Conservation (phyloP, 345 rosid species). For the Moricandia arvensis region DNA sequence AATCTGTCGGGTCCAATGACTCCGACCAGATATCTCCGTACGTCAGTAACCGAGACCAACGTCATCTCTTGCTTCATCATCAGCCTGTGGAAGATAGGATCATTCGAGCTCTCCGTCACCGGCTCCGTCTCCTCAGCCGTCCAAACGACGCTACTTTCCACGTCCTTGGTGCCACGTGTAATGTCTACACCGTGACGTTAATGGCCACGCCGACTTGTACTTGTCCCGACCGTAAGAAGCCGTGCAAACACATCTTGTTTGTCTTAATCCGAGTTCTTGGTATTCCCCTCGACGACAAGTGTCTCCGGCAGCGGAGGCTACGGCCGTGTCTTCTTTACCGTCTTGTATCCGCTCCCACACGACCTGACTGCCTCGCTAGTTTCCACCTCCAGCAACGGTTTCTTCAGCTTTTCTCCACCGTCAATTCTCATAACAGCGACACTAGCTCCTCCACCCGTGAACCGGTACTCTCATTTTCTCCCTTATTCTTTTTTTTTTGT, state of each 20-base stretch:
- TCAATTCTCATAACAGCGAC: not conserved
- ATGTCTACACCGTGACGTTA: constrained; percentile 74
- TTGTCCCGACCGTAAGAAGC: constrained; percentile 80
- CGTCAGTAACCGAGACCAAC: constrained; percentile 16
- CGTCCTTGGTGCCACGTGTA: constrained; percentile 79
- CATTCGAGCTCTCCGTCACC: constrained; percentile 66
- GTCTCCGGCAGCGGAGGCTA: constrained; percentile 61
- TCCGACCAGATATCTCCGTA: constrained; percentile 33
- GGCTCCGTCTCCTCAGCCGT: constrained; percentile 63
- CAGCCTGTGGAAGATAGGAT: constrained; percentile 64
- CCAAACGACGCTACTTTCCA: constrained; percentile 53
- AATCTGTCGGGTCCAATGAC: constrained; percentile 44
- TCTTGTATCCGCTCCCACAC: constrained; percentile 48
- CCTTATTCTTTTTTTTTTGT: not conserved
- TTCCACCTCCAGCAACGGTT: constrained; percentile 53
- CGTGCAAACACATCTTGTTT: constrained; percentile 86
- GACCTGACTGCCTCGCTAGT: constrained; percentile 54
- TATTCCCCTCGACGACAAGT: constrained; percentile 55
- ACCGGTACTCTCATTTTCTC: constrained; percentile 17
- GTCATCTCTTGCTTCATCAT: constrained; percentile 27
- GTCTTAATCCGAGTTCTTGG: constrained; percentile 73
- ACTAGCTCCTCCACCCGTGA: constrained; percentile 20
- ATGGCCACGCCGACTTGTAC: constrained; percentile 62
- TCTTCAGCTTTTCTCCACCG: constrained; percentile 45
- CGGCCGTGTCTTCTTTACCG: constrained; percentile 60